Conservation (phyloP, 345 rosid genomes). For the Angophora floribunda region DNA sequence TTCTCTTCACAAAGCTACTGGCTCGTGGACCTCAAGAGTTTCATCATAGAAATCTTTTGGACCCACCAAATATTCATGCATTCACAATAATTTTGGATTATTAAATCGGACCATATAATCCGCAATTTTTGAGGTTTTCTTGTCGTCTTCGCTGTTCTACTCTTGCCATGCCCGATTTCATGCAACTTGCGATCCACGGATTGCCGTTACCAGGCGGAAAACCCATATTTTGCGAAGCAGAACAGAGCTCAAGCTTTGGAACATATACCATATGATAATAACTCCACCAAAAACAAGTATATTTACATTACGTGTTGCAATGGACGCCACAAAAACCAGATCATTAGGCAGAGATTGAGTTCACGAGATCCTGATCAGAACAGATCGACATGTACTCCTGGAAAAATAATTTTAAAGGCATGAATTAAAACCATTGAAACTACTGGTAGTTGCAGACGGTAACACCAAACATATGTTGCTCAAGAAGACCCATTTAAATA, state of each 20-base stretch:
- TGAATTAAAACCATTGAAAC: background rate
- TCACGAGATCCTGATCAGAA: background rate
- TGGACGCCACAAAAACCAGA: background rate
- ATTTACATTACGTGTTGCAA: background rate
- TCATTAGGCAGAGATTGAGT: background rate
- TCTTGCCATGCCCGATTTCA: background rate
- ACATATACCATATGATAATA: background rate
- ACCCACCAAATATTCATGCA: background rate
- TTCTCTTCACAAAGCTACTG: background rate
- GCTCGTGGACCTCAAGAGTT: background rate
- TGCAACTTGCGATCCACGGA: background rate
- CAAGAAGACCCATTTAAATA: background rate
- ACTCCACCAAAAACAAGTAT: background rate
- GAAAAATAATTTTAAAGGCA: background rate
- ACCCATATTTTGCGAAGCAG: background rate
- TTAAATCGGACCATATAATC: background rate
- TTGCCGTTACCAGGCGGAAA: background rate
- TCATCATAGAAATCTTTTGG: background rate
- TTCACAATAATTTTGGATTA: background rate
- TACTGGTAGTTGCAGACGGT: background rate
- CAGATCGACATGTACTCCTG: accelerated
- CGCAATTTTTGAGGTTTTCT: background rate
- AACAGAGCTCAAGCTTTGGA: background rate
- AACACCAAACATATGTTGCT: background rate
- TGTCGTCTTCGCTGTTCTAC: background rate